These are phyloP conservation scores for Triticum monococcum DNA, from an alignment of 176 grass and related monocot genomes.

Conservation along the genomic window DNA sequence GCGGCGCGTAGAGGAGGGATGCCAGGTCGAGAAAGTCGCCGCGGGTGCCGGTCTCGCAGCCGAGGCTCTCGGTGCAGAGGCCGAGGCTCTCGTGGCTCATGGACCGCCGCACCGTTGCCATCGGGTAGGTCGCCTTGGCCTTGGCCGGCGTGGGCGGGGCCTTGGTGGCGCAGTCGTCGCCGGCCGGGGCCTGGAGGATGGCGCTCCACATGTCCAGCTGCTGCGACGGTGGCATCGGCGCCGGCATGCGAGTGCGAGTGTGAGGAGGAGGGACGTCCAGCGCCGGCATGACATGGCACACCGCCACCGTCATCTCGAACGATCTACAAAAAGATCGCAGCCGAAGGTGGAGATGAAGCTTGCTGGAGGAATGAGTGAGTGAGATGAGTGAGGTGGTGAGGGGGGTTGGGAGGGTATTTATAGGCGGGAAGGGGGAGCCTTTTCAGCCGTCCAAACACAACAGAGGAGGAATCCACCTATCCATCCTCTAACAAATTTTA, in stretches of 20 bases:
- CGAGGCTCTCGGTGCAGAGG: conserved; percentile 74
- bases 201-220: conserved; percentile 49
- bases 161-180: neutral
- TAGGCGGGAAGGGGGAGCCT: neutral
- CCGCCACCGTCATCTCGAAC: conserved; percentile 28
- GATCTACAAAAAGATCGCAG: neutral
- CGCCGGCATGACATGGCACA: conserved; percentile 19
- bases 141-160: neutral
- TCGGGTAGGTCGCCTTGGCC: conserved; percentile 20
- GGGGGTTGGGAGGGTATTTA: conserved; percentile 5
- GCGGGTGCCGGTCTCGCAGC: conserved; percentile 60
- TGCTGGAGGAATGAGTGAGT: neutral
- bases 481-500: too few relatives aligned
- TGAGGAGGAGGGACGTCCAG: neutral
- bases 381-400: neutral
- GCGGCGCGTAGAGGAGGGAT: neutral
- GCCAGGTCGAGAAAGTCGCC: conserved; percentile 14
- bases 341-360: neutral
- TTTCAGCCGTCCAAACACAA: conserved; percentile 13
- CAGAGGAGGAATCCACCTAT: neutral
- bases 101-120: conserved; percentile 23
- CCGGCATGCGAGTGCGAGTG: neutral
- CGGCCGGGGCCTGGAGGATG: conserved; percentile 44
- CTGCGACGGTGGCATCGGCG: neutral
- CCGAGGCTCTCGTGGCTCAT: conserved; percentile 63